Evolutionary conservation across 352 stramenopile genomes (phyloP), one percentile per base, ranked within the genome.

Genomic region (Phytophthora multivora): DNA sequence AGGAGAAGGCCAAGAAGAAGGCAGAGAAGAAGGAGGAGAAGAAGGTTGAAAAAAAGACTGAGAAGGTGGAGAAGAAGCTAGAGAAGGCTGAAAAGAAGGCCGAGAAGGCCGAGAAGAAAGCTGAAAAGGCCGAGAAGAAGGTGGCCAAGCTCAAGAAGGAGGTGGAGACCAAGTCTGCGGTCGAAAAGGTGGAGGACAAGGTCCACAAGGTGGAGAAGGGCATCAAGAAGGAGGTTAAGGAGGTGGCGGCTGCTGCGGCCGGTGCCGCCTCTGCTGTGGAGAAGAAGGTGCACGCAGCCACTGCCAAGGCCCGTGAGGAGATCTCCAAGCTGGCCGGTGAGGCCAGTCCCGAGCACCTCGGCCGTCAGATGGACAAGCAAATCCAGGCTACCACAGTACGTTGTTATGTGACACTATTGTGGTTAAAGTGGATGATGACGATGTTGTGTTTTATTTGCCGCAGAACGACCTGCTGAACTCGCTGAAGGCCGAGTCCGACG

Each of bases 391-490:
- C 82, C 3, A 90, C 82, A 61, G 80, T 89, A 58, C 55, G 62
- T 61, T 9, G 15, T n/a, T 1, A 25, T 7, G 13, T 25, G 26
- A 3, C 46, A 9, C 11, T 39, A 31, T 10, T 9, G 12, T 43
- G 9, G 12, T 21, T 31, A 8, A 15, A 33, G 11, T 18, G 16
- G 15, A 33, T 59, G 36, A 33, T 65, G 13, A 70, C 38, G 30
- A 19, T 4, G 10, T 41, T 41, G 21, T 53, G 31, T 51, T 30
- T 15, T 39, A 42, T 43, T 55, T 62, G 2, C 33, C 59, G 15
- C 50, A 91, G 82, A 89, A 80, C 30, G 78, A 88, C 38, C 69
- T 91, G 38, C 57, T 90, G 1, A 75, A 77, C 66, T 83, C 75
- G 21, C 59, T 90, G 36, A 79, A 88, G 57, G 73, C 73, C 5